A percentile compares a stretch with the other conserved stretches of the same genome.
phyloP scores from a whole-genome alignment of 306 rosid genomes.

The Vigna angularis region DNA sequence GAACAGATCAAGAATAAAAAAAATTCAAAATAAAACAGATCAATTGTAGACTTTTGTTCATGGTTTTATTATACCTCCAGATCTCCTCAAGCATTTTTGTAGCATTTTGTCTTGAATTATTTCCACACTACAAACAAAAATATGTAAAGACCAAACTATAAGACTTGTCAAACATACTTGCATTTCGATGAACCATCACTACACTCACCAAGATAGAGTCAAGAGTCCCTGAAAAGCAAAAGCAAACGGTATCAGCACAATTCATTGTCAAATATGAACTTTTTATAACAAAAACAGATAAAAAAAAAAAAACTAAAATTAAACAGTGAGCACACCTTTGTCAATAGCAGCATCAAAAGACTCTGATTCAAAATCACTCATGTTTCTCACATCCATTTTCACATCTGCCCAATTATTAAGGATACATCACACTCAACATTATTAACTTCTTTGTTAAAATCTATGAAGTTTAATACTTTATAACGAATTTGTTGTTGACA shows the following conservation, averaged over 20 bases:
- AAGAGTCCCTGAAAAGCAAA: conserved; percentile 77
- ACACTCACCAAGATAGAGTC: conserved; percentile 85
- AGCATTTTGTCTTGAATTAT: conserved; percentile 70
- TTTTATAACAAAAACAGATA: not conserved
- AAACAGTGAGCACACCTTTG: conserved; percentile 62
- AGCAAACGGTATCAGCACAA: conserved; percentile 34
- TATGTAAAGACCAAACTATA: conserved; percentile 32
- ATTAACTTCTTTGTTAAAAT: conserved; percentile 3
- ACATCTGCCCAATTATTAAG: conserved; percentile 58
- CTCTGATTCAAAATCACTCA: conserved; percentile 67
- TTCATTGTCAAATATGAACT: conserved; percentile 6
- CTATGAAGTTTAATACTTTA: not conserved
- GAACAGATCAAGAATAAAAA: conserved; percentile 78
- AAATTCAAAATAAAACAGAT: conserved; percentile 39
- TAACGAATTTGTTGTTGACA: not conserved
- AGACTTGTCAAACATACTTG: conserved; percentile 17
- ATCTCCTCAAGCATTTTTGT: conserved; percentile 80
- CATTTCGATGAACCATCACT: conserved; percentile 31
- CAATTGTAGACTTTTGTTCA: conserved; percentile 39
- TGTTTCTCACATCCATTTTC: conserved; percentile 85
- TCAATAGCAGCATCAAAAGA: conserved; percentile 75
- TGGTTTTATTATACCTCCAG: conserved; percentile 77
- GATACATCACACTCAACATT: conserved; percentile 32
- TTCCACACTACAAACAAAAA: conserved; percentile 74
- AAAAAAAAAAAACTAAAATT: not conserved